phyloP scores from a whole-genome alignment of 352 stramenopile species.

The Globisporangium rhizosaccharum region DNA sequence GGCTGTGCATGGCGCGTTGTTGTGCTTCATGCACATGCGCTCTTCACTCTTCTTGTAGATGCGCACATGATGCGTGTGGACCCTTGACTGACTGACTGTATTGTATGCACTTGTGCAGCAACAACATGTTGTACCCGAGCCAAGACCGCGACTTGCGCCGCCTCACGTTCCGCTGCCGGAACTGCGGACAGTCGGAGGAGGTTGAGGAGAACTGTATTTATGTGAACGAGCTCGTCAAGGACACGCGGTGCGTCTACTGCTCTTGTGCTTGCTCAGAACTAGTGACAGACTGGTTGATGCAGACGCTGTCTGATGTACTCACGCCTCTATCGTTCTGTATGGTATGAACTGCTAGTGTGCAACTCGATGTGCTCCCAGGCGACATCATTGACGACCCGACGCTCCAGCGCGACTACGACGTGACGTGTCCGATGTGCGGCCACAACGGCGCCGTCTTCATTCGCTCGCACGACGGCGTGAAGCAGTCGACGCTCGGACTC shows the following conservation, averaged over 20 bases:
- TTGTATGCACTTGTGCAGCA: slow-evolving; percentile 33
- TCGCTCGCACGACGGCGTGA: slow-evolving; percentile 83
- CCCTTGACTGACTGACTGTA: background rate
- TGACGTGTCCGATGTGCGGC: slow-evolving; percentile 71
- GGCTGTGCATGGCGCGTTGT: background rate
- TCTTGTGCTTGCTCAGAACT: background rate
- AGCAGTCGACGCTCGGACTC: slow-evolving; percentile 80
- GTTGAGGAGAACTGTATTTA: slow-evolving; percentile 91
- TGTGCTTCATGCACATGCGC: background rate
- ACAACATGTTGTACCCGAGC: slow-evolving; percentile 90
- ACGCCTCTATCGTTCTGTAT: no score
- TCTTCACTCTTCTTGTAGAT: background rate
- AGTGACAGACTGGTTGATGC: no score
- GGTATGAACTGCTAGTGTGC: slow-evolving; percentile 32
- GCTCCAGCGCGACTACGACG: slow-evolving; percentile 84
- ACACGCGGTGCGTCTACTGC: slow-evolving; percentile 54
- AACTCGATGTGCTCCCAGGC: slow-evolving; percentile 78
- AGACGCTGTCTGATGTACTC: no score
- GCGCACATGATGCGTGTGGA: no score
- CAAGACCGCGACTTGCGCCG: slow-evolving; percentile 83
- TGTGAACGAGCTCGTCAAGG: slow-evolving; percentile 87
- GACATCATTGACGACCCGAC: slow-evolving; percentile 87
- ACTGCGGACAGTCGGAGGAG: slow-evolving; percentile 82
- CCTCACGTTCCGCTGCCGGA: slow-evolving; percentile 83
- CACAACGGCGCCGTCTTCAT: slow-evolving; percentile 85